Percentiles rank a stretch among this genome's conserved stretches.
Evolutionary conservation across 2,329 filamentous ascomycete species (phyloP).

Genomic region (Colletotrichum graminicola): DNA sequence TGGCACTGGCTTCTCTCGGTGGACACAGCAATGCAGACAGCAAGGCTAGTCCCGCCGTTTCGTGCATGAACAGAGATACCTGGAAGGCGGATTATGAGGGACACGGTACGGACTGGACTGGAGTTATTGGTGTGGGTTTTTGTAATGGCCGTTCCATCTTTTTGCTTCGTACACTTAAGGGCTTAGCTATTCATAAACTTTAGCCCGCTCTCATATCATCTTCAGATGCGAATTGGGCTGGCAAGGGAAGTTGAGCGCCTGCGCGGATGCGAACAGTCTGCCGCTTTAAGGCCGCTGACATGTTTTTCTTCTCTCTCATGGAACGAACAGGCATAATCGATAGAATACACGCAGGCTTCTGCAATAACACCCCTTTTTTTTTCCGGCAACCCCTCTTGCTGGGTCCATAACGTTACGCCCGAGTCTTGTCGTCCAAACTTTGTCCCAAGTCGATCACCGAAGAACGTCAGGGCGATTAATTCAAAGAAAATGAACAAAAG

Average conservation of each 20-base stretch:
- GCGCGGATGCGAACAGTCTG: not conserved
- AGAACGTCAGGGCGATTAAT: not conserved
- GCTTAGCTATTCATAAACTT: slow-evolving; percentile 22
- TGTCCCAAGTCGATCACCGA: slow-evolving; percentile 12
- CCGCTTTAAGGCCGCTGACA: slow-evolving; percentile 4
- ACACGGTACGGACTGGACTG: slow-evolving; percentile 20
- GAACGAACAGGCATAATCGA: slow-evolving; percentile 16
- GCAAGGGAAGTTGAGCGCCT: not conserved
- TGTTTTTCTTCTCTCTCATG: not conserved
- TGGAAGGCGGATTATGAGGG: slow-evolving; percentile 24
- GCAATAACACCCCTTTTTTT: not conserved
- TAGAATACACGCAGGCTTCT: slow-evolving; percentile 36
- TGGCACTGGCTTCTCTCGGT: slow-evolving; percentile 40
- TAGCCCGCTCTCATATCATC: slow-evolving; percentile 18
- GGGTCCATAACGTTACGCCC: not conserved
- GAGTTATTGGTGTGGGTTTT: slow-evolving; percentile 35
- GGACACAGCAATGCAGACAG: slow-evolving; percentile 42
- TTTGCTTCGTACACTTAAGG: slow-evolving; percentile 24
- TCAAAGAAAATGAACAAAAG: not conserved
- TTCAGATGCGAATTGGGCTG: slow-evolving; percentile 11
- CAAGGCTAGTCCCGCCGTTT: slow-evolving; percentile 26
- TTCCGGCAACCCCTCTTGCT: not conserved
- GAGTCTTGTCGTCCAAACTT: slow-evolving; percentile 24
- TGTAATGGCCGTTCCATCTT: slow-evolving; percentile 24
- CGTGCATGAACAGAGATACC: slow-evolving; percentile 36